Percentiles rank a stretch among this genome's conserved stretches.
phyloP scores from a whole-genome alignment of 768 basidiomycete species.

The Boletus rufocinnamomeus region DNA sequence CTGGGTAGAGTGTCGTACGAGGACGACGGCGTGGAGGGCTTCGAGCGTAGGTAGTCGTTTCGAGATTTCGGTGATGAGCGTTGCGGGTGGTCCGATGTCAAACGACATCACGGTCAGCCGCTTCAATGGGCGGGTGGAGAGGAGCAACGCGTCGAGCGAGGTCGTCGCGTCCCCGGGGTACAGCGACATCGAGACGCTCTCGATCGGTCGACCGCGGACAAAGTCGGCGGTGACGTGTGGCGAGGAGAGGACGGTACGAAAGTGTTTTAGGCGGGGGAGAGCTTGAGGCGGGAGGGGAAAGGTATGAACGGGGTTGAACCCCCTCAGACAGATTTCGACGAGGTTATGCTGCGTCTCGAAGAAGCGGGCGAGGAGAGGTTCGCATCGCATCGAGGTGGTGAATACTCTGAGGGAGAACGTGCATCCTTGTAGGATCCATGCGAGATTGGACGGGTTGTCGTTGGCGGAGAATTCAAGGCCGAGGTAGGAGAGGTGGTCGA shows the following conservation, averaged over 20 bases:
- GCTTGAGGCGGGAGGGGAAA: slow-evolving; percentile 40
- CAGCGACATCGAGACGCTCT: slow-evolving; percentile 54
- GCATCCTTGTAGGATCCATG: slow-evolving; percentile 52
- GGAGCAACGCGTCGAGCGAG: slow-evolving; percentile 46
- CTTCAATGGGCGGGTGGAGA: slow-evolving; percentile 41
- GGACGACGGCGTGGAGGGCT: slow-evolving; percentile 60
- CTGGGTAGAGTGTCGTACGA: slow-evolving; percentile 49
- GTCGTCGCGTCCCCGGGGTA: slow-evolving; percentile 41
- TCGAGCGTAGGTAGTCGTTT: slow-evolving; percentile 51
- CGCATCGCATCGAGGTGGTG: slow-evolving; percentile 59
- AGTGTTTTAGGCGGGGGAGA: slow-evolving; percentile 48
- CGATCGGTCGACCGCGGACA: slow-evolving; percentile 49
- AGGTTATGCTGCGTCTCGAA: slow-evolving; percentile 52
- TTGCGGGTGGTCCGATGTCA: slow-evolving; percentile 46
- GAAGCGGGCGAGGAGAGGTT: slow-evolving; percentile 48
- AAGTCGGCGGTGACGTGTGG: slow-evolving; percentile 48
- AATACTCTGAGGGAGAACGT: slow-evolving; percentile 48
- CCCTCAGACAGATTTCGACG: slow-evolving; percentile 56
- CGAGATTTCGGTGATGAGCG: slow-evolving; percentile 50
- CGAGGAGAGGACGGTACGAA: slow-evolving; percentile 57
- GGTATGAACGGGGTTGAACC: slow-evolving; percentile 42
- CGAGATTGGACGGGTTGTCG: slow-evolving; percentile 38
- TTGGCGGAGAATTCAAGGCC: slow-evolving; percentile 49
- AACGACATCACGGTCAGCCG: slow-evolving; percentile 62
- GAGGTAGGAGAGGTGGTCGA: slow-evolving; percentile 43